These are phyloP conservation scores for Truncatella angustata DNA, from an alignment of 2,329 filamentous ascomycete genomes.

Conservation along the genomic window DNA sequence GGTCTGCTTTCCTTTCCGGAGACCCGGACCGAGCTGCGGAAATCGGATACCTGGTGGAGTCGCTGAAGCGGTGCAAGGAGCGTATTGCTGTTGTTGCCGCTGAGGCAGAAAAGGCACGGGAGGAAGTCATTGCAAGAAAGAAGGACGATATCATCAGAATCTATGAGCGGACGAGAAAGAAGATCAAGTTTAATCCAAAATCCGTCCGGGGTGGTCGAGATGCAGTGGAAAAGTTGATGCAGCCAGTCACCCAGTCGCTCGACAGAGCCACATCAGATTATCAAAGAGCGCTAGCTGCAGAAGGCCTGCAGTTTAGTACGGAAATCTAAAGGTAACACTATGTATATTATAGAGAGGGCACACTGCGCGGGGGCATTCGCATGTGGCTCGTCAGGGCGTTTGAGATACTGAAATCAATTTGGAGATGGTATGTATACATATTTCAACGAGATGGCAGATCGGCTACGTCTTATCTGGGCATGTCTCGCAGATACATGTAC, in stretches of 20 bases:
- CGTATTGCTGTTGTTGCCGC: constrained; percentile 79
- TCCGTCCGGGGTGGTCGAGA: constrained; percentile 72
- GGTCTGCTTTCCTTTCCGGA: constrained; percentile 86
- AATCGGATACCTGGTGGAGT: constrained; percentile 78
- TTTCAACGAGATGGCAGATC: too few species aligned
- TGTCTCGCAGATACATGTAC: too few species aligned
- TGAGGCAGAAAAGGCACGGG: constrained; percentile 74
- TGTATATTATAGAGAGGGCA: not conserved
- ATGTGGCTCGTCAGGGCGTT: too few species aligned
- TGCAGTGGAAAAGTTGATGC: constrained; percentile 74
- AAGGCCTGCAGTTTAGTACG: constrained; percentile 47
- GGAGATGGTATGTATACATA: too few species aligned
- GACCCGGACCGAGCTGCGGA: constrained; percentile 79
- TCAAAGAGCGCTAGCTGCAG: constrained; percentile 66
- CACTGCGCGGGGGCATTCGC: too few species aligned
- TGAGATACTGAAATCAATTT: too few species aligned
- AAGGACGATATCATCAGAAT: constrained; percentile 70
- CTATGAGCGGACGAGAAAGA: constrained; percentile 71
- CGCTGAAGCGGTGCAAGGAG: constrained; percentile 71
- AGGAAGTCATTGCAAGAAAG: constrained; percentile 62
- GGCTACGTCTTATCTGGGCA: too few species aligned
- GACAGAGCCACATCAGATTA: constrained; percentile 71
- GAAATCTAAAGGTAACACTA: constrained; percentile 30
- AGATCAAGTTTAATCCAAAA: constrained; percentile 65
- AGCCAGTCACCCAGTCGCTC: constrained; percentile 70